phyloP scores from a whole-genome alignment of 257 asterid species.

The Leonotis leonurus region DNA sequence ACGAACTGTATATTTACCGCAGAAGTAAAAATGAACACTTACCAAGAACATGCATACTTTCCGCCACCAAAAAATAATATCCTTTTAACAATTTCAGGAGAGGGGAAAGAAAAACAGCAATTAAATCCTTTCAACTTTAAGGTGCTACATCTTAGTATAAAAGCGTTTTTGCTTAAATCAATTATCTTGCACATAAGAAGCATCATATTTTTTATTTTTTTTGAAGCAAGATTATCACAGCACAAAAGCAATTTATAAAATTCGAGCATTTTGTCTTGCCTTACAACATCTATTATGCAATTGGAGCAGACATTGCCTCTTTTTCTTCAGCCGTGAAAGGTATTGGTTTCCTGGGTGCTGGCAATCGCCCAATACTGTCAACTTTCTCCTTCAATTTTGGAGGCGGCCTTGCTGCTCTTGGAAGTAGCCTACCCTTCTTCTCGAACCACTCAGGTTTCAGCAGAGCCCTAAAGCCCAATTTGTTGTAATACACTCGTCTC shows the following conservation, averaged over 20 bases:
- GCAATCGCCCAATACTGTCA: constrained; percentile 84
- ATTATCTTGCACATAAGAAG: neutral
- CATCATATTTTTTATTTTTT: neutral
- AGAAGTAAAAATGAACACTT: too few species aligned
- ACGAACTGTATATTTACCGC: too few species aligned
- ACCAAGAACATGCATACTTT: neutral
- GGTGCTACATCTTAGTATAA: neutral
- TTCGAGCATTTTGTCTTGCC: neutral
- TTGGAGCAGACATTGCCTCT: constrained; percentile 31
- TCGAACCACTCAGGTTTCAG: constrained; percentile 94
- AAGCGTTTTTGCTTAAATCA: neutral
- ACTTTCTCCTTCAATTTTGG: constrained; percentile 78
- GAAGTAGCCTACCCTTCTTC: constrained; percentile 90
- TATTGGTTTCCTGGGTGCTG: constrained; percentile 87
- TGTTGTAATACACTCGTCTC: constrained; percentile 85
- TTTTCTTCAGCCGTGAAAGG: constrained; percentile 53
- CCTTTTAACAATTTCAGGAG: neutral
- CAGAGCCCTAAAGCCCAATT: constrained; percentile 73
- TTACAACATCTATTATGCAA: constrained; percentile 21
- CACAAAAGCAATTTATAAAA: neutral
- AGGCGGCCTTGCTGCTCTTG: constrained; percentile 88
- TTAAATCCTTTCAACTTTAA: neutral
- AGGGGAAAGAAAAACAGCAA: neutral
- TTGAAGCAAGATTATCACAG: constrained; percentile 17
- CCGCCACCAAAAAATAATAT: neutral